Conservation (phyloP, 164 flowering plant species). For the Macadamia integrifolia region DNA sequence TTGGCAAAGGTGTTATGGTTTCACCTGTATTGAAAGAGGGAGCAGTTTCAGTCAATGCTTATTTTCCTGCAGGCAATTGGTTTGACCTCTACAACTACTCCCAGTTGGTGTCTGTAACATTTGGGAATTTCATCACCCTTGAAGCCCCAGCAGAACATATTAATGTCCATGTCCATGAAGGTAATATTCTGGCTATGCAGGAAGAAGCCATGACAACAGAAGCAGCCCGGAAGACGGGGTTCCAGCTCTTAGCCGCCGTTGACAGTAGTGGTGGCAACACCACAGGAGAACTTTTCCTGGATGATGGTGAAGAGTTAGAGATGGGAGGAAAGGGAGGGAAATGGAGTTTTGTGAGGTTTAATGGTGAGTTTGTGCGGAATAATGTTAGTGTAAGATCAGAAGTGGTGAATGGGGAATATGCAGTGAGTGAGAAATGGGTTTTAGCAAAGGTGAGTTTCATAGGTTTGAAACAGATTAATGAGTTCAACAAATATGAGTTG, state of each 20-base stretch:
- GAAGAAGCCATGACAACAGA: constrained; percentile 58
- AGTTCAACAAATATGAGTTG: constrained; percentile 1
- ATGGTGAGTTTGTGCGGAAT: constrained; percentile 13
- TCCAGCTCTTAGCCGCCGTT: constrained; percentile 48
- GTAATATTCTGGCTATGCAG: constrained; percentile 64
- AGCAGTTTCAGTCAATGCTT: constrained; percentile 48
- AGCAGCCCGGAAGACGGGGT: constrained; percentile 51
- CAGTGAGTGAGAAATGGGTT: constrained; percentile 42
- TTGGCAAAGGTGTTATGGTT: constrained; percentile 63
- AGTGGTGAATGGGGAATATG: constrained; percentile 49
- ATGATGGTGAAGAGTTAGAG: constrained; percentile 60
- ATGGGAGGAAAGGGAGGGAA: constrained; percentile 46
- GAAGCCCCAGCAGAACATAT: constrained; percentile 52
- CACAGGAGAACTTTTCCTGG: constrained; percentile 64
- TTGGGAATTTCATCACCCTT: constrained; percentile 41
- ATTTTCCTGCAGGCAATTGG: constrained; percentile 82
- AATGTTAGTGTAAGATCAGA: constrained; percentile 29
- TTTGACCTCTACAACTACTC: constrained; percentile 54
- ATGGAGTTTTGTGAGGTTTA: constrained; percentile 55
- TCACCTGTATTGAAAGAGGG: constrained; percentile 61
- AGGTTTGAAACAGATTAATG: constrained; percentile 29
- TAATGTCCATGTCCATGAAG: constrained; percentile 66
- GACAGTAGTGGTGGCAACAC: constrained; percentile 27
- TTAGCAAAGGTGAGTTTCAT: constrained; percentile 45
- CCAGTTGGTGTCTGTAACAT: constrained; percentile 20